Base-by-base conservation (phyloP, 2,329 filamentous ascomycete species). In the Microdochium bolleyi region DNA sequence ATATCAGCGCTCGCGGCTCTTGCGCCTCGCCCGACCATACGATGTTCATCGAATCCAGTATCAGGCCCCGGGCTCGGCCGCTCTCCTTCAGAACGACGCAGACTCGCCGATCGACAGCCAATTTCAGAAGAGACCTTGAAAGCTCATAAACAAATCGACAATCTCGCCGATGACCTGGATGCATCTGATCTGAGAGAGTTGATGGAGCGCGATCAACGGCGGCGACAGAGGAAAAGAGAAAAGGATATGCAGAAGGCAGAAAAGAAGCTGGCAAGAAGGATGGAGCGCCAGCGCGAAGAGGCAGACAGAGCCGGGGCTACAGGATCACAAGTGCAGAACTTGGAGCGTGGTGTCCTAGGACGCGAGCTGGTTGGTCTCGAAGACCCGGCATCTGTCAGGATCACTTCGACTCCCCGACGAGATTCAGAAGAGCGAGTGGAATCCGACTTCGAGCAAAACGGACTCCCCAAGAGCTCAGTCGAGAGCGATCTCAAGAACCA, bases 121-220 rank as follows among this genome's bases (percentile, higher is more conserved):
- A 81, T 85, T 16, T 76, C 80, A 0, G 82, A 89, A 55, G 84
- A 82, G 37, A 76, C 73, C 0, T 63, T 84, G 25, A 83, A 77
- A 57, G 78, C 78, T 2, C 80, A 82, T 60, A 83, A 85, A 70
- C 70, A 82, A 62, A 70, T 88, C 65, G 70, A 89, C 70, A 72
- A 88, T 68, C 70, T 97, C 48, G 94, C 91, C 22, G 88, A 97
- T 64, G 87, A 89, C 54, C 76, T 99, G 52, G 89, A 90, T 69
- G 88, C 94, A 3, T 83, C 87, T 51, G 92, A 90, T 60, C 68
- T 99, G 38, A 82, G 92, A 54, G 88, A 95, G 64, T 76, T 97
- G 27, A 87, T 99, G 81, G 94, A 99, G 61, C 78, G 94, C 55
- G 94, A 99, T 63, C 79, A 85, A 58, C 82, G 92, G 61, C 81